Evolutionary conservation across 2,329 filamentous ascomycete genomes (phyloP).

Genomic region (Fusarium sp.): DNA sequence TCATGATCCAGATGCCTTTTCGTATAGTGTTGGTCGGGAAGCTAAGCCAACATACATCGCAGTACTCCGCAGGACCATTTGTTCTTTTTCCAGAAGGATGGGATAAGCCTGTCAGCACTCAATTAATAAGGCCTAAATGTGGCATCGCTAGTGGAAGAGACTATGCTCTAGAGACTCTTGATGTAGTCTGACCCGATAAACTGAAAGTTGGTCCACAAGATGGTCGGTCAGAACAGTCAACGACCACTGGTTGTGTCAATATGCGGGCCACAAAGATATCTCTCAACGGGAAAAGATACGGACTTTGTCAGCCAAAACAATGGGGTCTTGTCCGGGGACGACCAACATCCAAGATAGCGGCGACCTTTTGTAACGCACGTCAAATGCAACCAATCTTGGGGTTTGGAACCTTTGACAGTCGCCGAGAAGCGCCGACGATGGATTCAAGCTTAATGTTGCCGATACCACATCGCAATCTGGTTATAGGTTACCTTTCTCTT

Average conservation of each 20-base stretch:
- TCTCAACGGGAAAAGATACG: neutral
- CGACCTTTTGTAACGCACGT: conserved; percentile 2
- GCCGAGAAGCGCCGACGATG: neutral
- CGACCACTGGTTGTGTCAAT: neutral
- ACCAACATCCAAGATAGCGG: neutral
- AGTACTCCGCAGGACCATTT: neutral
- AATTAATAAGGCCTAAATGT: conserved; percentile 11
- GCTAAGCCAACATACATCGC: neutral
- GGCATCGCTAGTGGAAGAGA: neutral
- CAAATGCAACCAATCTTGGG: neutral
- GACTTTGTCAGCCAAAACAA: neutral
- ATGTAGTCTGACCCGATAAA: too few species aligned
- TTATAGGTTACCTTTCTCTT: neutral
- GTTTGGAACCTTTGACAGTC: neutral
- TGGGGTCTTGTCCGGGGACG: neutral
- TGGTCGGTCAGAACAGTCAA: accelerated
- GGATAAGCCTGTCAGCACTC: conserved; percentile 15
- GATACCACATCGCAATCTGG: neutral
- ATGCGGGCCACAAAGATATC: neutral
- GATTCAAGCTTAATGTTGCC: conserved; percentile 21
- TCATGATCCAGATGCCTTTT: conserved; percentile 4
- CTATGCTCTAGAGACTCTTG: neutral
- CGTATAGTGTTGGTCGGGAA: neutral
- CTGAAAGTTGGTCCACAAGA: neutral
- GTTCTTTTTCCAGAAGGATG: neutral